Percentiles rank a stretch among this genome's conserved stretches.
Evolutionary conservation across 1,284 basidiomycete species (phyloP).

Genomic region (Mycena sp.): DNA sequence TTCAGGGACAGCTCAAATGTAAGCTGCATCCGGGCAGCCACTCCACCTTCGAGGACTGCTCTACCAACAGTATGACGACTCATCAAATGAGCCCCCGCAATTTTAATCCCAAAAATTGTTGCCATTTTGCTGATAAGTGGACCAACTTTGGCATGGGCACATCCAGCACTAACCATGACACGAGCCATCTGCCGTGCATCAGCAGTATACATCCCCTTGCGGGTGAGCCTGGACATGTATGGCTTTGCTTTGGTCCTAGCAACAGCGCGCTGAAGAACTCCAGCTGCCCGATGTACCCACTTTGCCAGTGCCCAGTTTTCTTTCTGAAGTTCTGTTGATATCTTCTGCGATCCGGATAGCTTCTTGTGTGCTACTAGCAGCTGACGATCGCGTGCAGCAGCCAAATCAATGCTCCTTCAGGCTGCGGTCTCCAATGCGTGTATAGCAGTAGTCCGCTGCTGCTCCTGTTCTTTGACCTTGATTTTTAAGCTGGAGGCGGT

Average conservation of each 20-base stretch:
- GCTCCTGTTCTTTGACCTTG: neutral
- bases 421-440: no score
- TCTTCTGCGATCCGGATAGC: no score
- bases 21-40: constrained; percentile 24
- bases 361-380: no score
- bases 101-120: neutral
- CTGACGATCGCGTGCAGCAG: no score
- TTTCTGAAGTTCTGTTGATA: no score
- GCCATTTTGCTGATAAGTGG: neutral
- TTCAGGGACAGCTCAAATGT: neutral
- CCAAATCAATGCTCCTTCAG: no score
- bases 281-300: neutral
- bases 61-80: constrained; percentile 22
- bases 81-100: constrained; percentile 2
- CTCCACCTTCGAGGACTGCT: constrained; percentile 22
- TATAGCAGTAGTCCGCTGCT: no score
- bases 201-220: neutral
- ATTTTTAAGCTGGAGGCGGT: neutral
- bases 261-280: neutral
- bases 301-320: no score
- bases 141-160: neutral
- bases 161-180: neutral
- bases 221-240: neutral
- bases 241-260: neutral
- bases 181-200: neutral